A percentile compares a stretch with the other conserved stretches of the same genome.
These are phyloP conservation scores for Taphrina sp. DNA, from an alignment of 1,139 yeast genomes.

Conservation along the genomic window DNA sequence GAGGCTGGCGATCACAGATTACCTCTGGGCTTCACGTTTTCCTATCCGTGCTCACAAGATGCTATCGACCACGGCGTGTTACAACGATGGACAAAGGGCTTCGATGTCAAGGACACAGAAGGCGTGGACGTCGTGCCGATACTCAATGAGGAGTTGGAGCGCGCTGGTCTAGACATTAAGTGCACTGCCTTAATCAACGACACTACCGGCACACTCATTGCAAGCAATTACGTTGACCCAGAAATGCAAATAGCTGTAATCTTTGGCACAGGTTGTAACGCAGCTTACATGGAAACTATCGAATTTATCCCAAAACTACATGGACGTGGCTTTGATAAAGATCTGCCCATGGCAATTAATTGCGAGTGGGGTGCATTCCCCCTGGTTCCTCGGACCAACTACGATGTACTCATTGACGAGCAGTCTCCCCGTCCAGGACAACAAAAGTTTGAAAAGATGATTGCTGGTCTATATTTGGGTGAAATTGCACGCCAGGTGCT, in stretches of 20 bases:
- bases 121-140: conserved; percentile 92
- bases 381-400: conserved; percentile 78
- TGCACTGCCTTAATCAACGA: conserved; percentile 94
- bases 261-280: conserved; percentile 95
- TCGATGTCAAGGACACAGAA: conserved; percentile 89
- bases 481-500: conserved; percentile 81
- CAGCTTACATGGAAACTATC: conserved; percentile 82
- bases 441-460: conserved; percentile 95
- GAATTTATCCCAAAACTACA: conserved; percentile 76
- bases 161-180: conserved; percentile 65
- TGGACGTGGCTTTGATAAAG: conserved; percentile 65
- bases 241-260: conserved; percentile 91
- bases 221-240: conserved; percentile 88
- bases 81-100: conserved; percentile 98
- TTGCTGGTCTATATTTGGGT: conserved; percentile 93
- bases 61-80: conserved; percentile 81
- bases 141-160: conserved; percentile 72
- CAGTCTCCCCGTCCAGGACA: conserved; percentile 96
- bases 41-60: conserved; percentile 79
- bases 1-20: conserved; percentile 44
- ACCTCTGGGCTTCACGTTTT: conserved; percentile 92
- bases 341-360: conserved; percentile 88
- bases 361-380: conserved; percentile 90
- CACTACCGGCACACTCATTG: conserved; percentile 95
- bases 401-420: conserved; percentile 73